These are phyloP conservation scores for Claviceps arundinis DNA, from an alignment of 2,329 filamentous ascomycete genomes.

Conservation along the genomic window DNA sequence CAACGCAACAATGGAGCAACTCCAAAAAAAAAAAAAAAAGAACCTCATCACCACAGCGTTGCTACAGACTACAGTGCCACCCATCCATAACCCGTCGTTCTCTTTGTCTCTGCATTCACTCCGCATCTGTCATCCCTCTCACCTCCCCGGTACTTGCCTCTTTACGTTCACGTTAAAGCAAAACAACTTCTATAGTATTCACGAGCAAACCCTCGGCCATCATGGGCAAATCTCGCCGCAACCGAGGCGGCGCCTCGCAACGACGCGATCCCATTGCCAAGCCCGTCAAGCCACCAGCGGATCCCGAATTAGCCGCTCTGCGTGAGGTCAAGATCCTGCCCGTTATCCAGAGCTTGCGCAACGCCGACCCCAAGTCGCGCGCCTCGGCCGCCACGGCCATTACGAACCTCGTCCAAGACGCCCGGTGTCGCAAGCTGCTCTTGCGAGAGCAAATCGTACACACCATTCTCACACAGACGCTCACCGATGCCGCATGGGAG, in stretches of 20 bases:
- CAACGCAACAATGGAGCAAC: neutral
- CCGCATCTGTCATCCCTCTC: too few species aligned
- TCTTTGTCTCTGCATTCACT: too few species aligned
- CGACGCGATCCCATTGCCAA: constrained; percentile 44
- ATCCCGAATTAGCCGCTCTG: constrained; percentile 50
- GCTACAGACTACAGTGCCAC: too few species aligned
- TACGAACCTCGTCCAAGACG: constrained; percentile 47
- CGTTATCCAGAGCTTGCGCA: constrained; percentile 46
- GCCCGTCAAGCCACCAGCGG: constrained; percentile 44
- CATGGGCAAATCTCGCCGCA: constrained; percentile 49
- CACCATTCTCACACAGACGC: constrained; percentile 48
- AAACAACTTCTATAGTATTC: neutral
- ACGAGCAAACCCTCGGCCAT: neutral
- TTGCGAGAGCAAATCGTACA: constrained; percentile 53
- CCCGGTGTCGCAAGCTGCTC: constrained; percentile 49
- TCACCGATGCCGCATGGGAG: constrained; percentile 50
- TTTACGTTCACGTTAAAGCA: neutral
- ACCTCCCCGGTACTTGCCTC: too few species aligned
- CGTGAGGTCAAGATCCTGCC: constrained; percentile 51
- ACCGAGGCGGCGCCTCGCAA: constrained; percentile 32
- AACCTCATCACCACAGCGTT: neutral
- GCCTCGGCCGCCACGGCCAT: constrained; percentile 46
- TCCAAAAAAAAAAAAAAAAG: constrained; percentile 1
- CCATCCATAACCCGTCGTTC: too few species aligned
- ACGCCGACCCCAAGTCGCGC: constrained; percentile 44